Evolutionary conservation across 208 protist genomes (phyloP).

Genomic region (Acanthamoeba lenticulata): DNA sequence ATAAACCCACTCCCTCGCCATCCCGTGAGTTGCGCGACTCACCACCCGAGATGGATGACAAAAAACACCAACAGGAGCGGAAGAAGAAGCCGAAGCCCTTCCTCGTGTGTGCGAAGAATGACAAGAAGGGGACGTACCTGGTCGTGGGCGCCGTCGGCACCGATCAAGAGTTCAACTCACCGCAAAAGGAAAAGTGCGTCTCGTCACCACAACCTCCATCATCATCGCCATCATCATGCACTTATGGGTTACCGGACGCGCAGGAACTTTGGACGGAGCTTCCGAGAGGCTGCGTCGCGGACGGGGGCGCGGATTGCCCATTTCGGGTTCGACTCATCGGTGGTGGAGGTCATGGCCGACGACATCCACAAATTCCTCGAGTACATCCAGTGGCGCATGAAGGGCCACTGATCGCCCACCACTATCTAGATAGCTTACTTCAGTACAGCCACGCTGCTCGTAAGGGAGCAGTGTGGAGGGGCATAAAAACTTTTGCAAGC

Average conservation of each 20-base stretch:
- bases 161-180: conserved; percentile 62
- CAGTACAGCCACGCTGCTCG: too few relatives aligned
- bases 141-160: conserved; percentile 55
- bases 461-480: too few relatives aligned
- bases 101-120: conserved; percentile 59
- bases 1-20: background rate
- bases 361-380: conserved; percentile 59
- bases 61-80: conserved; percentile 43
- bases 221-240: too few relatives aligned
- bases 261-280: conserved; percentile 64
- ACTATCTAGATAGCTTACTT: background rate
- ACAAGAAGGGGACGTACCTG: conserved; percentile 58
- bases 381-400: conserved; percentile 56
- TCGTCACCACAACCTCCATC: background rate
- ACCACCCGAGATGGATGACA: too few relatives aligned
- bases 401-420: background rate
- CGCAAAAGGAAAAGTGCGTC: conserved; percentile 51
- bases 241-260: background rate
- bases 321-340: conserved; percentile 58
- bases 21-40: too few relatives aligned
- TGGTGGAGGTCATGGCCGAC: conserved; percentile 62
- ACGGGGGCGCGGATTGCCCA: conserved; percentile 40
- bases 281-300: conserved; percentile 48
- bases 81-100: conserved; percentile 58
- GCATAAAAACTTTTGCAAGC: too few relatives aligned